Base-by-base conservation (phyloP, 2,329 filamentous ascomycete genomes). In the Colletotrichum eremochloae region DNA sequence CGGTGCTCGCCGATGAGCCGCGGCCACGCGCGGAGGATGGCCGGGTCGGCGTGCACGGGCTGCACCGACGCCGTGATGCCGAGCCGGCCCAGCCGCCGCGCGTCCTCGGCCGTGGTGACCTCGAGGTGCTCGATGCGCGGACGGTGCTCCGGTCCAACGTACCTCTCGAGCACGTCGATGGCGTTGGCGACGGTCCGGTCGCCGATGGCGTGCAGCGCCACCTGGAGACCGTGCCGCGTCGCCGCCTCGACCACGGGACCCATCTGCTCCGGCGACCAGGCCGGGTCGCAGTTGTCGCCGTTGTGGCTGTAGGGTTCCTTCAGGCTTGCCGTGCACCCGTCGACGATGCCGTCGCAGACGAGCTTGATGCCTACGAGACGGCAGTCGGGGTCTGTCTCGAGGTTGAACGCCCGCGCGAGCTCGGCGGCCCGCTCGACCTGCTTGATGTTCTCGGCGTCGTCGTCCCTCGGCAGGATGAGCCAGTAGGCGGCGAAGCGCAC, bases 71-170 rank as follows among this genome's bases (percentile, higher is more conserved):
- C 88, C 2, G 87, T 90, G 79, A 92, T 91, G 60, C 90, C 88
- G 4, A 90, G 81, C 38, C 81, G 77, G 6, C 89, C 90, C 0
- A 92, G 84, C 1, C 90, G 82, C 5, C 77, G 81, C 1, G 88
- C 90, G 75, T 92, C 90, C 66, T 83, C 82, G 0, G 83, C 82
- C 0, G 84, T 84, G 0, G 89, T 84, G 38, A 92, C 83, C 78
- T 92, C 90, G 5, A 92, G 82, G 77, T 92, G 90, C 80, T 92
- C 90, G 74, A 92, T 90, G 20, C 90, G 85, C 63, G 90, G 90
- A 2, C 90, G 85, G 11, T 85, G 84, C 1, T 82, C 83, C 0
- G 85, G 82, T 73, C 80, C 81, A 0, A 81, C 83, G 60, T 80
- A 81, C 72, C 76, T 79, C 36, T 81, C 86, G n/a, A 92, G 82